Percentiles rank a stretch among this genome's conserved stretches.
Evolutionary conservation across 2,329 filamentous ascomycete species (phyloP).

Genomic region (Knufia petricola): DNA sequence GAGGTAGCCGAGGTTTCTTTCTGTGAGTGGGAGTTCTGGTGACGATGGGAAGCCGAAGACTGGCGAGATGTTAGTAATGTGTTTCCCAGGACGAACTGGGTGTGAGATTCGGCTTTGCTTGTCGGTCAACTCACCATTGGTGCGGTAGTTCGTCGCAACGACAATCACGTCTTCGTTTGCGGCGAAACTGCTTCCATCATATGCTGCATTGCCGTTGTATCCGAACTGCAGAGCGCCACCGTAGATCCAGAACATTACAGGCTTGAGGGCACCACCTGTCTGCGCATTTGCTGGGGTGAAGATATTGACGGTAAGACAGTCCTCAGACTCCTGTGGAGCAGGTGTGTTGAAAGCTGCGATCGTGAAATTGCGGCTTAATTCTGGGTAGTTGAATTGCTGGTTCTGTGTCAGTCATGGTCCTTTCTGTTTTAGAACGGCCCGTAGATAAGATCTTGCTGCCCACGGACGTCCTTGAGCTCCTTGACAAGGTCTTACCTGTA

Average conservation of each 20-base stretch:
- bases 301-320: constrained; percentile 35
- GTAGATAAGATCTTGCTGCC: neutral
- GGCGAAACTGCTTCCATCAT: constrained; percentile 30
- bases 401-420: neutral
- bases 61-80: neutral
- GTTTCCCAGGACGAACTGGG: neutral
- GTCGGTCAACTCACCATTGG: constrained; percentile 23
- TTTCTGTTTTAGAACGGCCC: neutral
- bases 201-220: constrained; percentile 23
- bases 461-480: neutral
- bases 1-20: constrained; percentile 29
- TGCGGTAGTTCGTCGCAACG: constrained; percentile 29
- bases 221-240: constrained; percentile 32
- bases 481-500: constrained; percentile 23
- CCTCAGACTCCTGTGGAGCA: constrained; percentile 27
- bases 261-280: constrained; percentile 19
- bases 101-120: neutral
- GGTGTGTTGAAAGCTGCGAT: constrained; percentile 23
- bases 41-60: constrained; percentile 35
- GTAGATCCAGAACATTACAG: constrained; percentile 35
- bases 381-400: constrained; percentile 19
- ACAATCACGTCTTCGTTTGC: constrained; percentile 30
- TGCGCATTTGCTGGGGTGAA: constrained; percentile 27
- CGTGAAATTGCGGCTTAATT: constrained; percentile 23
- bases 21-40: constrained; percentile 26